phyloP scores from a whole-genome alignment of 495 filamentous ascomycete species.

The Tetracladium setigerum region DNA sequence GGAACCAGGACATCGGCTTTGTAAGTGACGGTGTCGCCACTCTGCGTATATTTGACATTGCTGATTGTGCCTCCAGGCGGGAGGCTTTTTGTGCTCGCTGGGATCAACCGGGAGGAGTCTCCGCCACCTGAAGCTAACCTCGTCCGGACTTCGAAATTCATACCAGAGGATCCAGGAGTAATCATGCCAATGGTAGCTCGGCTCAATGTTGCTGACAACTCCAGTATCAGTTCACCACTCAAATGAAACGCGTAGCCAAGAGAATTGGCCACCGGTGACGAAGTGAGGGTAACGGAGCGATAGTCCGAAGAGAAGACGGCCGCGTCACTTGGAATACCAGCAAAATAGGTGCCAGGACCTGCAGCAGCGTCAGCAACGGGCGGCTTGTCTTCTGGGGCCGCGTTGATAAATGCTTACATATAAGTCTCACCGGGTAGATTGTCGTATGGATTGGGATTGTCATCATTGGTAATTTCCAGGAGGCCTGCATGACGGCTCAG shows the following conservation, averaged over 20 bases:
- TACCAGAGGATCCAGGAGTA: not conserved
- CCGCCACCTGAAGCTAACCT: not conserved
- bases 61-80: not conserved
- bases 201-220: not conserved
- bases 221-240: not conserved
- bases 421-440: slow-evolving; percentile 1
- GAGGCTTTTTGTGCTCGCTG: not conserved
- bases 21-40: not conserved
- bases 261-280: not conserved
- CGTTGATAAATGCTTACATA: not conserved
- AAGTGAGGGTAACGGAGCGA: not conserved
- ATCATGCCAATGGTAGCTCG: not conserved
- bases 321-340: not conserved
- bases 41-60: not conserved
- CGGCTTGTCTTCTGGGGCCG: not conserved
- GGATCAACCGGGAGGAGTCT: not conserved
- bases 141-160: not conserved
- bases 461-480: not conserved
- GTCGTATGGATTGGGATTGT: slow-evolving; percentile 3
- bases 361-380: not conserved
- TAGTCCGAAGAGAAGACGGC: not conserved
- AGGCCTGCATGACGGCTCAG: slow-evolving; percentile 1
- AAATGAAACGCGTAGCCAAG: not conserved
- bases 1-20: slow-evolving; percentile 3
- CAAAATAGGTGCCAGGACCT: not conserved